Evolutionary conservation across 257 asterid genomes (phyloP).

Genomic region (Coffea eugenioides): DNA sequence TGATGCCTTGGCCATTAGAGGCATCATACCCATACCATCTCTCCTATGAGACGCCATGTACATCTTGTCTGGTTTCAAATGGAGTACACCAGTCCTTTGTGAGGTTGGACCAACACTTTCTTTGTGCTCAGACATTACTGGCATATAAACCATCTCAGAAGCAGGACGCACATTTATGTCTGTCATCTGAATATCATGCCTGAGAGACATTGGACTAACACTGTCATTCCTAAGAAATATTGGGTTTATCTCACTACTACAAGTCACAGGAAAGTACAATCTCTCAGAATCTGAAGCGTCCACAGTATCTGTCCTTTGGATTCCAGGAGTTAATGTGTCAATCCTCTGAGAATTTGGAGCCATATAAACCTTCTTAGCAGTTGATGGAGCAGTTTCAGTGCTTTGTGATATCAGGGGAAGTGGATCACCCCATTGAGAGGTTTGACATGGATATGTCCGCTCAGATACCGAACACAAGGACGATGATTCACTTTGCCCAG

Average conservation of each 20-base stretch:
- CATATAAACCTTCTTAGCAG: constrained; percentile 3
- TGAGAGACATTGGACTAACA: constrained; percentile 4
- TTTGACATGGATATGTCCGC: constrained; percentile 8
- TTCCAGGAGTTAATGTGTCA: constrained; percentile 5
- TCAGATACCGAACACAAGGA: constrained; percentile 27
- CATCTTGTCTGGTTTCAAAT: constrained; percentile 14
- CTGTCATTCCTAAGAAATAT: constrained; percentile 12
- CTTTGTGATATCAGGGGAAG: constrained; percentile 8
- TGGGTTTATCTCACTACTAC: constrained; percentile 16
- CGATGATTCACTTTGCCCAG: background rate
- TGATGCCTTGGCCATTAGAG: constrained; percentile 13
- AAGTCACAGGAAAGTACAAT: constrained; percentile 21
- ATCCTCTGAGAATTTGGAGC: constrained; percentile 16
- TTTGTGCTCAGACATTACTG: constrained; percentile 19
- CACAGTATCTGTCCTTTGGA: constrained; percentile 9
- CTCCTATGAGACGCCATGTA: constrained; percentile 12
- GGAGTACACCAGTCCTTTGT: constrained; percentile 13
- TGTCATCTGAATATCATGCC: constrained; percentile 19
- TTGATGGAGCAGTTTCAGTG: constrained; percentile 14
- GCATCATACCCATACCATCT: constrained; percentile 11
- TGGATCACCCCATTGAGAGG: constrained; percentile 23
- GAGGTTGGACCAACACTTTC: constrained; percentile 23
- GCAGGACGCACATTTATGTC: constrained; percentile 15
- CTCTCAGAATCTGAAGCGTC: constrained; percentile 11
- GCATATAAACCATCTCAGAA: constrained; percentile 17